These are phyloP conservation scores for Metschnikowia baotianmanensis DNA, from an alignment of 805 yeast species.

Conservation along the genomic window DNA sequence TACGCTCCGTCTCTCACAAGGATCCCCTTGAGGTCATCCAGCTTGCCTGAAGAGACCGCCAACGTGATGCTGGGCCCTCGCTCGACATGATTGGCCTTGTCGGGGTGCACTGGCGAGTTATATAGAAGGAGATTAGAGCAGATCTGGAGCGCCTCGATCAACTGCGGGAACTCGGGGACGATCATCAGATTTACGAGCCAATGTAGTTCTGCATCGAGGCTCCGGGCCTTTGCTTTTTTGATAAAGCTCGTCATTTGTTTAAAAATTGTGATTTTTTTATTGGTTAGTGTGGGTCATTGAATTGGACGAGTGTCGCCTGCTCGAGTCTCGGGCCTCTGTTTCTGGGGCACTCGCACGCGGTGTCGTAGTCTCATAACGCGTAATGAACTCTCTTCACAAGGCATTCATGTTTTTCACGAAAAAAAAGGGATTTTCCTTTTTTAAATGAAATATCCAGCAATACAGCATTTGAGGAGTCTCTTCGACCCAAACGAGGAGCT, in stretches of 20 bases:
- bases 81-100: conserved; percentile 23
- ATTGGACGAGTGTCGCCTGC: neutral
- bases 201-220: conserved; percentile 20
- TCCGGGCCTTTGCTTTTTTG: conserved; percentile 7
- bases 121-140: conserved; percentile 36
- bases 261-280: neutral
- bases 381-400: too few species aligned
- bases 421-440: too few species aligned
- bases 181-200: conserved; percentile 19
- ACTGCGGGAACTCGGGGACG: conserved; percentile 20
- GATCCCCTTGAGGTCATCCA: conserved; percentile 59
- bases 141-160: conserved; percentile 36
- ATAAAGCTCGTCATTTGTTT: conserved; percentile 4
- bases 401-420: too few species aligned
- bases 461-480: too few species aligned
- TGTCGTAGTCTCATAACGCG: too few species aligned
- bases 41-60: conserved; percentile 55
- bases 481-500: too few species aligned
- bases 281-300: neutral
- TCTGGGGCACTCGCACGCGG: too few species aligned
- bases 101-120: conserved; percentile 38
- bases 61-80: conserved; percentile 46
- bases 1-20: conserved; percentile 54
- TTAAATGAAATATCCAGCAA: too few species aligned
- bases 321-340: too few species aligned